Base-by-base conservation (phyloP, 1,284 basidiomycete genomes). In the Pseudozyma sp. region DNA sequence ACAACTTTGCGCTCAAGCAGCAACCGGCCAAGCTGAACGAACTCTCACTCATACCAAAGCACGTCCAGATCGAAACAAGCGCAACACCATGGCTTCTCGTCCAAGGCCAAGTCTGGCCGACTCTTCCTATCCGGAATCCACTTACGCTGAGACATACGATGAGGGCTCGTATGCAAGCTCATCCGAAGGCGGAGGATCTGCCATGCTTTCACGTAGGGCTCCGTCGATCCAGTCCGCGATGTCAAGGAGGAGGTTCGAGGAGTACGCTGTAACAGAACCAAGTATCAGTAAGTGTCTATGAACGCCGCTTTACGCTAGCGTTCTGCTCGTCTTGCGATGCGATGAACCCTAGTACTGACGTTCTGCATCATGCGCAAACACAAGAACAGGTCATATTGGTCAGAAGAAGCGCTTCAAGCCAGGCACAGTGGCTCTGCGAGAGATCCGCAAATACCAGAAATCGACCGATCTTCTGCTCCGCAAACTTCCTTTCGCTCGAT, bases 401-500 rank as follows among this genome's bases (percentile, higher is more conserved):
- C 52, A 67, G 35, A 81, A 76, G 55, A 70, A 59, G 12, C 70
- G 82, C 19, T 82, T 79, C 64, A 73, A 75, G 48, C 83, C 83
- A 13, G 83, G 83, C 14, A 84, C 83, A 3, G 79, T 83, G n/a
- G 83, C 83, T 7, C 71, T 85, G 31, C 77, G 82, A 13, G 83
- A 85, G 70, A 85, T 85, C 42, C 77, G 83, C 50, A 75, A 75
- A 35, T 85, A 85, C 59, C 83, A 85, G 49, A 82, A 78, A 25
- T 82, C 81, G 6, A 85, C 83, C 35, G 83, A 85, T 31, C 68
- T 85, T 52, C 70, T 85, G 12, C 78, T 85, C 25, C 77, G 76
- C 52, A 85, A 85, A 57, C 72, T 84, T 0, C 83, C 83, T 2
- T 85, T 85, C 65, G 83, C 83, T 14, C 75, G 83, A 7, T 68